Conservation (phyloP, 2,329 filamentous ascomycete genomes). For the Mycosphaerella sp. region DNA sequence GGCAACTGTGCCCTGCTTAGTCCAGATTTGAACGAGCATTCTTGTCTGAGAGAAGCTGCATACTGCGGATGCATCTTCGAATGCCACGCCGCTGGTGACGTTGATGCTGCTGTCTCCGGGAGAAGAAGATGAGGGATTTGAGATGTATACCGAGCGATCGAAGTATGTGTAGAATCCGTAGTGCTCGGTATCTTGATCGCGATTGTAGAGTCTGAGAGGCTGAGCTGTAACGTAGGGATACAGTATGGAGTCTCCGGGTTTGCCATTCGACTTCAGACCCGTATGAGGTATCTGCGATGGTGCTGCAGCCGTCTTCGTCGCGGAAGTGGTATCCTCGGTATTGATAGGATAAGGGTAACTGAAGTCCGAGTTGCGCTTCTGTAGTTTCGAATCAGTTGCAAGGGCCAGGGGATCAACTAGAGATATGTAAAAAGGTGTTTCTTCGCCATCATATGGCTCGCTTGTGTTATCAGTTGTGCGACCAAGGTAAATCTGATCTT, state of each 20-base stretch:
- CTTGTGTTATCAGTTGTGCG: constrained; percentile 74
- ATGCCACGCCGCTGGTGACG: constrained; percentile 16
- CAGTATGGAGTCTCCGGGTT: constrained; percentile 63
- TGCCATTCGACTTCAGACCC: constrained; percentile 58
- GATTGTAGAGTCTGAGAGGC: constrained; percentile 78
- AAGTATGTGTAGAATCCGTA: constrained; percentile 92
- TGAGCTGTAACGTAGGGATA: constrained; percentile 64
- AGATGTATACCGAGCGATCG: constrained; percentile 74
- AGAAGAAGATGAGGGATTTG: constrained; percentile 22
- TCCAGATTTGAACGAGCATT: constrained; percentile 59
- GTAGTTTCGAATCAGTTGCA: constrained; percentile 22
- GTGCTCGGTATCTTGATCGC: constrained; percentile 72
- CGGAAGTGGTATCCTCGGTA: neutral
- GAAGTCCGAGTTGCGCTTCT: constrained; percentile 15
- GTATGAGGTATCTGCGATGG: constrained; percentile 58
- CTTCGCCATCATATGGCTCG: constrained; percentile 69
- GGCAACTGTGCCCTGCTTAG: constrained; percentile 33
- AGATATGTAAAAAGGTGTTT: constrained; percentile 82
- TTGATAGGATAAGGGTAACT: constrained; percentile 25
- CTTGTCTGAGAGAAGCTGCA: constrained; percentile 55
- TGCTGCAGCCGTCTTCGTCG: constrained; percentile 36
- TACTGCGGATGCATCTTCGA: constrained; percentile 23
- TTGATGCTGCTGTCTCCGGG: constrained; percentile 34
- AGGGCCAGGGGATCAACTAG: constrained; percentile 47
- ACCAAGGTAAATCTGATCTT: constrained; percentile 75